These are phyloP conservation scores for Penicillium crustosum DNA, from an alignment of 2,329 filamentous ascomycete species.

Conservation along the genomic window DNA sequence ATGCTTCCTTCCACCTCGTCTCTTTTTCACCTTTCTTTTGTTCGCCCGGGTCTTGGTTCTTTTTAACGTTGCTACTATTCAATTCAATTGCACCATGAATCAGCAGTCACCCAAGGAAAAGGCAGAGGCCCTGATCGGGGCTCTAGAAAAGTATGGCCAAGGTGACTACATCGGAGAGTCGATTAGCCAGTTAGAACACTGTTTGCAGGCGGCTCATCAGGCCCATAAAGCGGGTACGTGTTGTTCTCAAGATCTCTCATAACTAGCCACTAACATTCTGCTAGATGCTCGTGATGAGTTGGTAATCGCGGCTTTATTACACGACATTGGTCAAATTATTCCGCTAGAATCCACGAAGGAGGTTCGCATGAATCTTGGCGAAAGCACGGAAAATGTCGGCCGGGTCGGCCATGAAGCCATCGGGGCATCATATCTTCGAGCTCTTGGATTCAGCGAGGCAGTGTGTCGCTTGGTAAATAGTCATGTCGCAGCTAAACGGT, in stretches of 20 bases:
- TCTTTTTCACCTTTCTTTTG: background rate
- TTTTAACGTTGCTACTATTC: background rate
- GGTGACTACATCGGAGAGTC: slow-evolving; percentile 39
- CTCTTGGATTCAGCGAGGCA: slow-evolving; percentile 37
- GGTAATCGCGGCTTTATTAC: slow-evolving; percentile 42
- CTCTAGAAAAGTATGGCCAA: slow-evolving; percentile 34
- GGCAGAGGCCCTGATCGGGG: slow-evolving; percentile 22
- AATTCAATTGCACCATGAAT: slow-evolving; percentile 7
- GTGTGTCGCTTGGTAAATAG: slow-evolving; percentile 41
- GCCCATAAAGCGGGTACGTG: slow-evolving; percentile 27
- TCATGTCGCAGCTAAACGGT: slow-evolving; percentile 43
- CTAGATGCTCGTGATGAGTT: slow-evolving; percentile 27
- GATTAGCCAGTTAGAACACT: slow-evolving; percentile 38
- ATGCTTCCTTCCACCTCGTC: background rate
- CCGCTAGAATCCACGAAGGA: slow-evolving; percentile 34
- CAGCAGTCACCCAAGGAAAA: slow-evolving; percentile 11
- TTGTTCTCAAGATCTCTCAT: background rate
- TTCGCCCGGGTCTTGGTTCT: background rate
- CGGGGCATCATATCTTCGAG: slow-evolving; percentile 37
- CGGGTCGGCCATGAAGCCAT: slow-evolving; percentile 42
- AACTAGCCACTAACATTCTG: background rate
- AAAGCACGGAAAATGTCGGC: slow-evolving; percentile 34
- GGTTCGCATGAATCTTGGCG: slow-evolving; percentile 28
- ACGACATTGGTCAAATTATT: slow-evolving; percentile 47
- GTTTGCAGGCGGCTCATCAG: slow-evolving; percentile 35